Base-by-base conservation (phyloP, 2,329 filamentous ascomycete species). In the Aspergillus arachidicola region DNA sequence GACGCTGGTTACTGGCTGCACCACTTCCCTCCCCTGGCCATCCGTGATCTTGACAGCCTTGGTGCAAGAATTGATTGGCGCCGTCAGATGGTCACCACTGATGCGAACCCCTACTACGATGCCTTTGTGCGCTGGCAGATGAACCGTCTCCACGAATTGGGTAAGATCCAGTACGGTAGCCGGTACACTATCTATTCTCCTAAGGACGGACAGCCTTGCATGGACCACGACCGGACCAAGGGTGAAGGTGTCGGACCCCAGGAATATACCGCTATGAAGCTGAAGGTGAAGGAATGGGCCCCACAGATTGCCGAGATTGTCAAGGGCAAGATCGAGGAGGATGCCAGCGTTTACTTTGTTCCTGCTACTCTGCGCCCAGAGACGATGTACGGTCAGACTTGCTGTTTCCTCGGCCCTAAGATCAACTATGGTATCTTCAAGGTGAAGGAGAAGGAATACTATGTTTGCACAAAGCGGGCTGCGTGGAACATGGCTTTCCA, bases 361-460 rank as follows among this genome's bases (percentile, higher is more conserved):
- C 91, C 95, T 14, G 95, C 95, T 19, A 98, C 95, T 60, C 86
- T 99, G 65, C 87, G 95, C 66, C 93, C 95, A 2, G 95, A 99
- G 84, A 99, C 95, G 41, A 98, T 99, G 94, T 99, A 98, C 76
- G 96, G 96, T 46, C 95, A 98, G 80, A 96, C 89, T 4, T 96
- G 92, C 81, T 97, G 94, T 78, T 99, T 98, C 71, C 92, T 99
- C 55, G 92, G 93, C 4, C 94, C 95, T 11, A 91, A 91, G 75
- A 91, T 98, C 73, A 87, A 85, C 51, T 99, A 99, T 73, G 94
- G 94, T 57, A 82, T 99, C 66, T 97, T 92, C 85, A 91, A 92
- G 78, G 87, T 88, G 60, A 86, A 86, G 26, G 86, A 91, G 66
- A 90, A 88, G 67, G 91, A 96, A 70, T 97, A 93, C 80, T 95